Evolutionary conservation across 192 early-diverging fungal genomes (phyloP).

Genomic region (Chytriomyces sp.): DNA sequence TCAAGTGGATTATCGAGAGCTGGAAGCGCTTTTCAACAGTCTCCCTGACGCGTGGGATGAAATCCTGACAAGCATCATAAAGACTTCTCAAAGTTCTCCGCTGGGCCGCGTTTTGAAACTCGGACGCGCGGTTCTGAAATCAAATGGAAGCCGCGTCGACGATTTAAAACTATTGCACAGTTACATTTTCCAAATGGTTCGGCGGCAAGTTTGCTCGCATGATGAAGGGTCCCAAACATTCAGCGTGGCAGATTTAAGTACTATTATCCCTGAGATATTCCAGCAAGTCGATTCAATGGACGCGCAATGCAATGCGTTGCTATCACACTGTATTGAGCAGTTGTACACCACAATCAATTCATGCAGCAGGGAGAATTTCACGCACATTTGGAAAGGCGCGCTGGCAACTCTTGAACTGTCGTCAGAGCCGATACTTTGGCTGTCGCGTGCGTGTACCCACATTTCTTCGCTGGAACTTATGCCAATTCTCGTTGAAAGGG

Average conservation of each 20-base stretch:
- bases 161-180: constrained; percentile 2
- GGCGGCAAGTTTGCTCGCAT: not conserved
- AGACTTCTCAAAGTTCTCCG: not conserved
- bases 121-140: not conserved
- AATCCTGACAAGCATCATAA: not conserved
- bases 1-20: not conserved
- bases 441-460: constrained; percentile 16
- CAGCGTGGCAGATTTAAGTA: not conserved
- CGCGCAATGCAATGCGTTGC: not conserved
- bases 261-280: not conserved
- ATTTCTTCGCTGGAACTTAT: constrained; percentile 43
- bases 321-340: not conserved
- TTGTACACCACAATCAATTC: constrained; percentile 35
- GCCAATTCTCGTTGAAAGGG: constrained; percentile 38
- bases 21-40: not conserved
- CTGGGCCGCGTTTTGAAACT: not conserved
- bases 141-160: not conserved
- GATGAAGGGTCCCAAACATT: not conserved
- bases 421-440: constrained; percentile 27
- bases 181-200: constrained; percentile 17
- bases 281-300: constrained; percentile 1
- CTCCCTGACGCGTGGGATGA: not conserved
- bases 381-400: constrained; percentile 31
- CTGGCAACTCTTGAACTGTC: constrained; percentile 15
- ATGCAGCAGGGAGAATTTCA: not conserved